Conservation (phyloP, 2,329 filamentous ascomycete genomes). For the Cadophora malorum region DNA sequence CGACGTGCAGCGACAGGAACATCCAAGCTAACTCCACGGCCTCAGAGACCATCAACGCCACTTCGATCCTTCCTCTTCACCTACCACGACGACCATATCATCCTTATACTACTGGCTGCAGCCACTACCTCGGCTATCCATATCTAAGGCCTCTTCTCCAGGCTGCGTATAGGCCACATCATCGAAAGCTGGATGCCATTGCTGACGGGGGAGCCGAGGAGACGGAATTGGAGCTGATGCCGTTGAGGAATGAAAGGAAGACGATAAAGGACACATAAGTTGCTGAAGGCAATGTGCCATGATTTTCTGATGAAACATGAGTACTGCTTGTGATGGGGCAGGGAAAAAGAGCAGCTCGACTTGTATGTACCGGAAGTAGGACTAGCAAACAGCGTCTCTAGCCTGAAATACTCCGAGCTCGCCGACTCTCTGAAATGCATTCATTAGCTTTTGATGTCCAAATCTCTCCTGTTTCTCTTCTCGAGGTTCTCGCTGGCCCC, state of each 20-base stretch:
- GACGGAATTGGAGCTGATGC: neutral
- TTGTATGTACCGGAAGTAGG: too few relatives aligned
- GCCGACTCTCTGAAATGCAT: too few relatives aligned
- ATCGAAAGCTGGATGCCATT: neutral
- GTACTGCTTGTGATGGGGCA: neutral
- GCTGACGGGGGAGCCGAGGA: neutral
- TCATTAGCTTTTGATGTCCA: too few relatives aligned
- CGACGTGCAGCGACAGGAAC: neutral
- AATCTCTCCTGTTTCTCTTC: too few relatives aligned
- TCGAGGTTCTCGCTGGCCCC: too few relatives aligned
- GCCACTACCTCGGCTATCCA: neutral
- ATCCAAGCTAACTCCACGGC: neutral
- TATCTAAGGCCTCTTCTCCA: neutral
- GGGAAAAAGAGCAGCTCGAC: too few relatives aligned
- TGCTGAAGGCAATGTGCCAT: neutral
- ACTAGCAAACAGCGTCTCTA: too few relatives aligned
- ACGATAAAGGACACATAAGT: neutral
- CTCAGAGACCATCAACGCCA: neutral
- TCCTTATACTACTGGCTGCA: constrained; percentile 4
- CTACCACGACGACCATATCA: constrained; percentile 13
- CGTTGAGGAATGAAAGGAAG: neutral
- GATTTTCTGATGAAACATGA: neutral
- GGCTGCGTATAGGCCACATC: constrained; percentile 1
- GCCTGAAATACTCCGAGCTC: too few relatives aligned
- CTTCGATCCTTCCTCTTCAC: constrained; percentile 5